These are phyloP conservation scores for Psilocybe cyanescens DNA, from an alignment of 768 basidiomycete species.

Conservation along the genomic window DNA sequence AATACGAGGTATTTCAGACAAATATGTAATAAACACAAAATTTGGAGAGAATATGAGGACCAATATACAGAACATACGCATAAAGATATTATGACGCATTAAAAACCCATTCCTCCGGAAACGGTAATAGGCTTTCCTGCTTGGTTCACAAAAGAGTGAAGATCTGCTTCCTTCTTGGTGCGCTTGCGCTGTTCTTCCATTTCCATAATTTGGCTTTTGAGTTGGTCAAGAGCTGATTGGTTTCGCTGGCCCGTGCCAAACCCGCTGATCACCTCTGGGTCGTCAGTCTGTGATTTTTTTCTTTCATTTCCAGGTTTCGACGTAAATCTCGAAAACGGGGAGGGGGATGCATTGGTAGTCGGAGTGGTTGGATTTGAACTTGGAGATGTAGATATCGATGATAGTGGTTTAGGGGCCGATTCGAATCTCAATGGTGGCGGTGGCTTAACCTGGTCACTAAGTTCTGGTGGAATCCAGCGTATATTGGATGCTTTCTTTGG, in stretches of 20 bases:
- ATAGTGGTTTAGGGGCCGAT: not conserved
- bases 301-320: slow-evolving; percentile 7
- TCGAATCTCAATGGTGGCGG: not conserved
- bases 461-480: slow-evolving; percentile 8
- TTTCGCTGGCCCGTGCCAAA: not conserved
- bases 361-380: not conserved
- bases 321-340: slow-evolving; percentile 15
- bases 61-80: not conserved
- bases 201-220: slow-evolving; percentile 7
- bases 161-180: slow-evolving; percentile 14
- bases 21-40: not conserved
- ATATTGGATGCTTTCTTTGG: slow-evolving; percentile 17
- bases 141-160: slow-evolving; percentile 7
- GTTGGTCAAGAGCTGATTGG: not conserved
- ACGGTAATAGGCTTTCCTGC: slow-evolving; percentile 7
- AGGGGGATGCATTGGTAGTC: not conserved
- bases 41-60: not conserved
- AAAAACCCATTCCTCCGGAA: slow-evolving; percentile 15
- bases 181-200: slow-evolving; percentile 15
- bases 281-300: not conserved
- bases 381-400: not conserved
- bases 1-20: not conserved
- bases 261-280: not conserved
- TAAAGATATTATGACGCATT: not conserved
- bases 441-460: not conserved